Conservation (phyloP, 441 rosid genomes). For the Erodium texanum region DNA sequence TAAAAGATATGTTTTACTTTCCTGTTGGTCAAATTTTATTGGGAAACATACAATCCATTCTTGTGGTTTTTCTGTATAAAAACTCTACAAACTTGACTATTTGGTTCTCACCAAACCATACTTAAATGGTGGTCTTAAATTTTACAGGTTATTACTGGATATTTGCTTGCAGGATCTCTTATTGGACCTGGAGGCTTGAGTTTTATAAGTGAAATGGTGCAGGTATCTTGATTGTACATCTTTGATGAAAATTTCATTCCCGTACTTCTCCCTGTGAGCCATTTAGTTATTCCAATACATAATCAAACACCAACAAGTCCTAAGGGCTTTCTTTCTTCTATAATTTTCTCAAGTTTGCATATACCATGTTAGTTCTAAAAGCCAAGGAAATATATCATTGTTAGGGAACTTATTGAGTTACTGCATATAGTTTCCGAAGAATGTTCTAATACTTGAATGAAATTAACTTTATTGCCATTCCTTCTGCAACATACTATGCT, state of each 20-base stretch:
- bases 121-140: slow-evolving; percentile 15
- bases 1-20: background rate
- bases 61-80: background rate
- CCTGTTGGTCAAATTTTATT: background rate
- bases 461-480: background rate
- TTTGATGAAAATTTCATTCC: background rate
- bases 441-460: background rate
- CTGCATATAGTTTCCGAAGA: background rate
- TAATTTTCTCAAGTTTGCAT: background rate
- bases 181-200: slow-evolving; percentile 96
- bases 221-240: slow-evolving; percentile 46
- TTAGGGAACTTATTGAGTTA: background rate
- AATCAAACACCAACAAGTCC: background rate
- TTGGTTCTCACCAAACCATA: slow-evolving; percentile 1
- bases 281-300: background rate
- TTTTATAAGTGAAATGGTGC: slow-evolving; percentile 96
- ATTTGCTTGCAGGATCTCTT: slow-evolving; percentile 81
- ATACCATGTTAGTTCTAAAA: background rate
- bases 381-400: background rate
- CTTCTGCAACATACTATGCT: background rate
- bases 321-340: background rate
- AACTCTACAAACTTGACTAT: slow-evolving; percentile 3
- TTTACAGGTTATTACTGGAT: slow-evolving; percentile 88
- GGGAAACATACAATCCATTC: background rate
- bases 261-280: background rate